Evolutionary conservation across 768 basidiomycete genomes (phyloP), one percentile per base, ranked within the genome.

Genomic region (Chlorophyllum brunneum): DNA sequence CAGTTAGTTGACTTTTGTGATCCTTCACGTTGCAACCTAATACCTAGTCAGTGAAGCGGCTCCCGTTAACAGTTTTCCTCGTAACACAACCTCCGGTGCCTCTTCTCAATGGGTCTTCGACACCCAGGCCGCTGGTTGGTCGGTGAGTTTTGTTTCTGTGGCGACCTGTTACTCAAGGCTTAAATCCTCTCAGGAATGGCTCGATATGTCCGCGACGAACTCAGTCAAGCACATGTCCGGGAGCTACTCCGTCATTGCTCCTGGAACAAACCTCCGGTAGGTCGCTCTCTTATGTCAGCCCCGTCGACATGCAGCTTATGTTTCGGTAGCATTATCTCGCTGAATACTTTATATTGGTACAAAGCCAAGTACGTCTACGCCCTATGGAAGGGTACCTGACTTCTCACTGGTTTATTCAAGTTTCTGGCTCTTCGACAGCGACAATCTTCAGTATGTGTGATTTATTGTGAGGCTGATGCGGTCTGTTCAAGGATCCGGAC

Each of bases 301-400:
- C n/a, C n/a, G 8, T 22, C 24, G 26, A 26, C 4, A 10, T 7
- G 15, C n/a, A 40, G n/a, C 43, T 50, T 10, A 59, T 31, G 10
- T 20, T 36, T n/a, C 11, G 2, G 39, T 59, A 81, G 77, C 16
- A 77, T 85, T 33, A 76, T 85, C 30, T 82, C 82, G 0, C 55
- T 85, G 53, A 85, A 83, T 55, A 78, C 79, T 6, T 72, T 78
- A 5, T 84, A 79, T 55, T 82, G 81, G 80, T 83, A 83, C 60
- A 80, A 77, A 56, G 68, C 69, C 59, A 82, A 81, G 81, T 80
- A 56, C 55, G 70, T 51, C 5, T 16, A 41, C 6, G 26, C 40
- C 16, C 26, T 30, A 24, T 39, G 4, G 33, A 38, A 10, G 3
- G 26, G 29, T 23, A 11, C 11, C 15, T 20, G 3, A 27, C 5